Base-by-base conservation (phyloP, 441 rosid species). In the Isatis lusitanica region DNA sequence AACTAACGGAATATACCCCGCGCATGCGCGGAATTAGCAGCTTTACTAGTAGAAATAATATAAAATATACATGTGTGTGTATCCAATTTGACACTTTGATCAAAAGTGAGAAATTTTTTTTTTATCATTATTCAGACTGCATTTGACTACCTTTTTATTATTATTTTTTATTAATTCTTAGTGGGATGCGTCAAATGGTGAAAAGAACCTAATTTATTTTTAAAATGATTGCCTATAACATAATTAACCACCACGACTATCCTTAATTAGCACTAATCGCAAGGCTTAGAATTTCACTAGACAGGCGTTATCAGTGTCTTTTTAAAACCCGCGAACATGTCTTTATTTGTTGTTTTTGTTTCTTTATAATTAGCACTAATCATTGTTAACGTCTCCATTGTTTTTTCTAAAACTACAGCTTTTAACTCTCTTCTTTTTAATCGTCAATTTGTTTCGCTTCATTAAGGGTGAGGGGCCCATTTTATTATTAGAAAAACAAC, bases 241-340 rank as follows among this genome's bases (percentile, higher is more conserved):
- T 73, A 33, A 21, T 64, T 35, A 55, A 65, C 44, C 47, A 62
- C 18, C 51, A 52, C 10, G 26, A 58, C 35, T 58, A 52, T 66
- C 50, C 33, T 18, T 52, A 68, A 53, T 55, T 61, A 75, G 62
- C 56, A 68, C 50, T 46, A 75, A 53, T 68, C 18, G 33, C 71
- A 56, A 76, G 79, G 33, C 39, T 70, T 56, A 18, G 13, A 55
- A 70, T 36, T 43, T 36, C 66, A 53, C 40, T 7, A 76, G 75
- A 56, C 75, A 76, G 66, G 75, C 55, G 71, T 76, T 43, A 63
- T 57, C 62, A 70, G 40, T 70, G 65, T 63, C 66, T 69, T 63
- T 75, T 69, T 38, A 17, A 24, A 67, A 43, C 50, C 44, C 63
- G 61, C 58, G 42, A 75, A 55, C 70, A 35, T 68, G 74, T 68